A percentile compares a stretch with the other conserved stretches of the same genome.
Conservation (phyloP, 768 basidiomycete genomes). For the Dictyophora rubrovolvata region DNA sequence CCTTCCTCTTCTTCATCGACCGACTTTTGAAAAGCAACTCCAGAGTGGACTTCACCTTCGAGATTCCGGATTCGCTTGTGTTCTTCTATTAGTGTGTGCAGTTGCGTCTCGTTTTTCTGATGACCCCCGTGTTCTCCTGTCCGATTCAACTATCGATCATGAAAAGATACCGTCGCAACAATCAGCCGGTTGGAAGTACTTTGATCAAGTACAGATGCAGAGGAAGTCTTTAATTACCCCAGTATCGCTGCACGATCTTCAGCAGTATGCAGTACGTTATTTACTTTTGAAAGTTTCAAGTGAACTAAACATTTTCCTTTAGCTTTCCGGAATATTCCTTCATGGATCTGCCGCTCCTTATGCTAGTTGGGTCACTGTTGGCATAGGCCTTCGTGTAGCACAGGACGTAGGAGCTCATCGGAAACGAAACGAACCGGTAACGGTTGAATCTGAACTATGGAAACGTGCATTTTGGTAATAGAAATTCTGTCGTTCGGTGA, state of each 20-base stretch:
- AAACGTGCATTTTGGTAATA: constrained; percentile 39
- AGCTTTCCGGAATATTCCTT: constrained; percentile 36
- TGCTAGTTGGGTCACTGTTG: constrained; percentile 54
- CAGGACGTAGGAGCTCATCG: constrained; percentile 71
- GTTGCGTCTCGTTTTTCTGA: constrained; percentile 48
- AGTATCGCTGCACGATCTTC: constrained; percentile 59
- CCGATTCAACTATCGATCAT: constrained; percentile 21
- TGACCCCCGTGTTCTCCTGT: constrained; percentile 44
- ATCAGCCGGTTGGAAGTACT: constrained; percentile 52
- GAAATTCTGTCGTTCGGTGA: constrained; percentile 13
- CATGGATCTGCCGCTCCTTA: constrained; percentile 52
- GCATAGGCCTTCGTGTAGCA: constrained; percentile 58
- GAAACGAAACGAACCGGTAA: constrained; percentile 23
- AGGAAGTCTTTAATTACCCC: constrained; percentile 46
- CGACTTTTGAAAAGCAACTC: constrained; percentile 48
- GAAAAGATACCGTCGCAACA: constrained; percentile 18
- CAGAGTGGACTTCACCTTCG: constrained; percentile 37
- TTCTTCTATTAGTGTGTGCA: constrained; percentile 64
- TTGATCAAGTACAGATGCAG: constrained; percentile 49
- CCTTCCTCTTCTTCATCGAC: constrained; percentile 63
- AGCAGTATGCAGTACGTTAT: constrained; percentile 43
- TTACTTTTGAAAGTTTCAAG: constrained; percentile 8
- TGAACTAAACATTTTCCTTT: background rate
- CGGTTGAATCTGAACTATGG: constrained; percentile 59
- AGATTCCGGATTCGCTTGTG: constrained; percentile 43